Base-by-base conservation (phyloP, 78 protist species). In the Tieghemostelium lacteum region DNA sequence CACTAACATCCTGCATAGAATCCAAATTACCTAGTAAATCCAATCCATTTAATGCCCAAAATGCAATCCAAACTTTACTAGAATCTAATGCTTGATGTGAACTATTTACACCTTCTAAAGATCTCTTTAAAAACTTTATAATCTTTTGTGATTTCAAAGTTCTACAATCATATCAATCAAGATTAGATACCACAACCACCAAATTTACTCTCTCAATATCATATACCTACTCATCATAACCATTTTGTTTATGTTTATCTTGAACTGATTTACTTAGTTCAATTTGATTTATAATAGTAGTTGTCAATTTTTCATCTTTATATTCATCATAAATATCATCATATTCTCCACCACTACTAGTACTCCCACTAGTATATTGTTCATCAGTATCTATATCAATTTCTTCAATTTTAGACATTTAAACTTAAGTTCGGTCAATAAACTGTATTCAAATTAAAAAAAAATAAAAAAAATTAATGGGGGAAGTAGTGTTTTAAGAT, bases 11-110 rank as follows among this genome's bases (percentile, higher is more conserved):
- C 31, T 72, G 52, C 5, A 34, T 31, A 75, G 34, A 12, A 50
- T 60, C 75, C 22, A 52, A 20, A 19, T n/a, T 19, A n/a, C 94
- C 97, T 31, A 98, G 69, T n/a, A 98, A 24, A 33, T 73, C 98
- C n/a, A 97, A 73, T 2, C 97, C 66, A 75, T 98, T 88, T 26
- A 94, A 42, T 49, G 61, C 94, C 99, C 99, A 98, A 85, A 95
- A 98, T 61, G 57, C 60, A 31, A 98, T 42, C 99, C 99, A 97
- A 4, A 98, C 95, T 39, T 71, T 67, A 67, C 77, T 66, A 1
- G 77, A 66, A 52, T 80, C 88, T 22, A 80, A 67, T n/a, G 75
- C n/a, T 39, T 64, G 75, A 55, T 80, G 88, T 36, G 77, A 67
- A 19, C 16, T 26, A 36, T 57, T 72, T 50, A 80, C 63, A 33